Evolutionary conservation across 106 monocot genomes (phyloP), one percentile per base, ranked within the genome.

Genomic region (Phalaenopsis aphrodite): DNA sequence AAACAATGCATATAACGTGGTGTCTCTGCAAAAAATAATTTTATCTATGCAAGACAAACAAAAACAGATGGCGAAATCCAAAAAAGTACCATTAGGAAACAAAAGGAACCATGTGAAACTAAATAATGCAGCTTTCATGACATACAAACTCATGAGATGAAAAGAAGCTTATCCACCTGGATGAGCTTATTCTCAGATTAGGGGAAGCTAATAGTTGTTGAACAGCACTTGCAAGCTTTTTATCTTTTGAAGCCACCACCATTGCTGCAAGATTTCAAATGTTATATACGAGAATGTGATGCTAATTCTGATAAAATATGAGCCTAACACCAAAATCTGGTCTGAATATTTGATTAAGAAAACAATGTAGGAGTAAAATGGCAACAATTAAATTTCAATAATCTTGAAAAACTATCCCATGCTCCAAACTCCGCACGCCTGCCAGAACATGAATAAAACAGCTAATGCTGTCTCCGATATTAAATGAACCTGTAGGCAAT

Each of bases 211-310:
- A 84, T 58, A 97, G 84, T 69, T 97, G 94, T 42, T 97, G 96
- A 77, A 68, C 87, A 75, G 88, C 78, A 78, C 75, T 85, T 49
- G 97, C 92, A 77, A 97, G 77, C 55, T 88, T 97, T 75, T 92
- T 97, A 81, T 97, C 94, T 80, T 92, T 97, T n/a, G 97, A 94
- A 78, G 94, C 94, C 74, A 83, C 94, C 73, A 97, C 94, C 97
- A 97, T 94, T 78, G 94, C 97, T 97, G 83, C 79, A 87, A 5
- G 49, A 48, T 72, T 78, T 12, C 8, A 80, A 83, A 78, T 78
- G 56, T 58, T 43, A 43, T 6, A 12, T 45, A 71, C 79, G 19
- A 79, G 41, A 55, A 75, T 11, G 48, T 24, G 58, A 21, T 15
- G 12, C 8, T 41, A 64, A 42, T 18, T 42, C 39, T 36, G 18